These are phyloP conservation scores for Paramecium biaurelia DNA, from an alignment of 73 alveolate genomes.

Conservation along the genomic window DNA sequence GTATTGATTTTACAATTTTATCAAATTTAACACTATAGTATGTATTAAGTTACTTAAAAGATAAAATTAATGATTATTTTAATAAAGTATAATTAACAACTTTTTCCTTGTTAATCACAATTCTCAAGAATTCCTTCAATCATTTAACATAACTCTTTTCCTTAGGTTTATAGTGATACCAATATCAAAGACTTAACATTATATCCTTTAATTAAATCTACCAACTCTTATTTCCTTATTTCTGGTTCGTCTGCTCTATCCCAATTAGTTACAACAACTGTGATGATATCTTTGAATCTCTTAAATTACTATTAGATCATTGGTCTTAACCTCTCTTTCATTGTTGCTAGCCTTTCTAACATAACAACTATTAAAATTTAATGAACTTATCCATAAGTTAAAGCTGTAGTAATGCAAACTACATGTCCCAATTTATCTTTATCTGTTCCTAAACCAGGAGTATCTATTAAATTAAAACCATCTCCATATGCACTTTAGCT, in stretches of 20 bases:
- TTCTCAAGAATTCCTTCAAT: background rate
- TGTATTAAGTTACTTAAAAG: too few species aligned
- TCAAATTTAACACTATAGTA: background rate
- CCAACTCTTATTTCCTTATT: background rate
- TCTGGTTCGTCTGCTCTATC: background rate
- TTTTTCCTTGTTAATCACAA: background rate
- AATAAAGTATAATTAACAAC: background rate
- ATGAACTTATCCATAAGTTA: background rate
- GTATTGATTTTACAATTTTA: background rate
- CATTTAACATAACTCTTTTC: background rate
- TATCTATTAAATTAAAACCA: slow-evolving; percentile 1
- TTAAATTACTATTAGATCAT: background rate
- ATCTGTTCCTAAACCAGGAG: slow-evolving; percentile 40
- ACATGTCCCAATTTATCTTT: background rate
- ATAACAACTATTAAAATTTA: background rate
- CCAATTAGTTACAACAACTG: slow-evolving; percentile 42
- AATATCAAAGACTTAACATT: background rate
- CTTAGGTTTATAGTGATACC: background rate
- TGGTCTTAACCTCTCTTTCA: background rate
- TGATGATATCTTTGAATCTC: background rate
- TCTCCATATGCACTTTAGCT: slow-evolving; percentile 35
- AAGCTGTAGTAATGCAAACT: background rate
- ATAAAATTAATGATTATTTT: too few species aligned
- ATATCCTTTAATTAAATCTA: background rate
- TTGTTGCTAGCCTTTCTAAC: slow-evolving; percentile 22